Base-by-base conservation (phyloP, 2,329 filamentous ascomycete genomes). In the Paramyrothecium roridum region DNA sequence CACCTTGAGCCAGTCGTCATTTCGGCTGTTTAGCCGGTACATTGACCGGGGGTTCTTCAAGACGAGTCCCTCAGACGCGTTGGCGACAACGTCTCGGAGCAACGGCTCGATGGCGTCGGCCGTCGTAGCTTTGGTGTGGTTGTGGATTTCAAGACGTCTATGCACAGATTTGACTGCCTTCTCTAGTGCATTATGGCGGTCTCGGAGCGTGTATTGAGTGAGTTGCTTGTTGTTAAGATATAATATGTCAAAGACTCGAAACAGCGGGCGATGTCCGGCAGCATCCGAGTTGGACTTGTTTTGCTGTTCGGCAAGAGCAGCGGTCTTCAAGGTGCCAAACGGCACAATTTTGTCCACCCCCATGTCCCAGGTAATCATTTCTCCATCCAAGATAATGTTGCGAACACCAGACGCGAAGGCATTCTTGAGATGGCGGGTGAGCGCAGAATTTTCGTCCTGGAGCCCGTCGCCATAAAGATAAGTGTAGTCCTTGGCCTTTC, bases 351-450 rank as follows among this genome's bases (percentile, higher is more conserved):
- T 89, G 73, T 96, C 89, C 51, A 89, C 80, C 48, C 88, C 85
- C 57, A 92, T 90, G 67, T 98, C 91, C 95, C 95, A 99, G 1
- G 93, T 96, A 56, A 99, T 92, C 95, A 99, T 99, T 70, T 99
- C 95, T 11, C 95, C 95, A 65, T 99, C 95, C 0, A 99, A 80
- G 51, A 99, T 96, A 60, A 96, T 81, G 66, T 90, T 97, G 17
- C 87, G 81, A 1, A 98, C 91, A 2, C 87, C 86, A 1, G 85
- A 76, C 2, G 86, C 79, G 68, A 99, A 98, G 0, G 91, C 91
- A 45, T 85, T 79, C 52, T 84, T 84, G 20, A 98, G 77, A 67
- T 96, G 88, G 34, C 91, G 82, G 0, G 93, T 96, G 52, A 98
- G 71, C 8, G 92, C 86, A 8, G 89, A 88, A 45, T 87, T 85